These are phyloP conservation scores for Starmera stellimalicola DNA, from an alignment of 1,139 yeast species.

Conservation along the genomic window DNA sequence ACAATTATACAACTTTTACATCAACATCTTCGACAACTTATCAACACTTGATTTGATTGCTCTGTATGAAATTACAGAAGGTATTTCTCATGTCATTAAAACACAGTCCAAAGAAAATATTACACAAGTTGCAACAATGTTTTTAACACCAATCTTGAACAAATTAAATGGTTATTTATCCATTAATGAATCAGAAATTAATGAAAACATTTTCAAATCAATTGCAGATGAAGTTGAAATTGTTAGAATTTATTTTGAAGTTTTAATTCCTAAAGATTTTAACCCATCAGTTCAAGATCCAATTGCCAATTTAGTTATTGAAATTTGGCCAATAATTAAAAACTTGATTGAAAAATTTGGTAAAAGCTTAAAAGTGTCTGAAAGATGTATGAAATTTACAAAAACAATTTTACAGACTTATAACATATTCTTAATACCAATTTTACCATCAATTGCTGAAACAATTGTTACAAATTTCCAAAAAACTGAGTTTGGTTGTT, in stretches of 20 bases:
- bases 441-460: conserved; percentile 56
- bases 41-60: conserved; percentile 55
- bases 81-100: conserved; percentile 74
- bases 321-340: conserved; percentile 51
- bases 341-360: conserved; percentile 46
- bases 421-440: conserved; percentile 51
- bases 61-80: conserved; percentile 76
- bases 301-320: conserved; percentile 46
- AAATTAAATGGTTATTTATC: conserved; percentile 28
- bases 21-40: conserved; percentile 37
- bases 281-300: conserved; percentile 33
- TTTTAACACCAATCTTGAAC: conserved; percentile 58
- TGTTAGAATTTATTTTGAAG: conserved; percentile 58
- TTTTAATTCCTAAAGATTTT: conserved; percentile 37
- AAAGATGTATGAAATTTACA: conserved; percentile 61
- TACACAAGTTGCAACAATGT: conserved; percentile 40
- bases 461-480: conserved; percentile 61
- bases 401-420: conserved; percentile 62
- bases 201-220: conserved; percentile 30
- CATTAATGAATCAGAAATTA: conserved; percentile 20
- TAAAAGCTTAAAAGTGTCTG: conserved; percentile 51
- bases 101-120: conserved; percentile 41
- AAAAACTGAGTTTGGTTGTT: conserved; percentile 66
- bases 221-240: conserved; percentile 76
- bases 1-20: conserved; percentile 69